Evolutionary conservation across 2,329 filamentous ascomycete genomes (phyloP).

Genomic region (Pseudogymnoascus sp.): DNA sequence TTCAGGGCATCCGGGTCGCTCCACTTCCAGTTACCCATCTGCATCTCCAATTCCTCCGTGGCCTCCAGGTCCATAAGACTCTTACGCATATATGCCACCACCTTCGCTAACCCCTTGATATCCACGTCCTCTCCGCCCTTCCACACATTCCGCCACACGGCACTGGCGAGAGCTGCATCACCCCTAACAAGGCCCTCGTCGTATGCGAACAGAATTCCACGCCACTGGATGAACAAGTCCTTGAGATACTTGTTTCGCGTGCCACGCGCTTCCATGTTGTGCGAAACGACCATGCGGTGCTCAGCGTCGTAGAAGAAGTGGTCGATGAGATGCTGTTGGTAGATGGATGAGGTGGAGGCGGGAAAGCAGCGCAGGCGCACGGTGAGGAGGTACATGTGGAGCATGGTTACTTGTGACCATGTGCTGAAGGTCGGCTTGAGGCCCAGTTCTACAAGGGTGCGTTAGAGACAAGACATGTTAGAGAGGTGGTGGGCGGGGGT

Average conservation of each 20-base stretch:
- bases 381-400: conserved; percentile 90
- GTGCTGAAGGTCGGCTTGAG: conserved; percentile 85
- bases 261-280: conserved; percentile 56
- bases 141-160: conserved; percentile 91
- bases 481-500: conserved; percentile 23
- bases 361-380: conserved; percentile 76
- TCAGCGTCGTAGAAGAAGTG: conserved; percentile 92
- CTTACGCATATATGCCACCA: conserved; percentile 57
- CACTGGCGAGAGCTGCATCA: conserved; percentile 69
- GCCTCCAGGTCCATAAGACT: conserved; percentile 47
- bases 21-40: conserved; percentile 43
- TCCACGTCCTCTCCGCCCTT: conserved; percentile 62
- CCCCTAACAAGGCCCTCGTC: conserved; percentile 73
- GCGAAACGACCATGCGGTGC: conserved; percentile 72
- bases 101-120: conserved; percentile 50
- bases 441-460: conserved; percentile 54
- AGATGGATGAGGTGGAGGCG: conserved; percentile 58
- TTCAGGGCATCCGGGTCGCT: conserved; percentile 35
- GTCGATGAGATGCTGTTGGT: conserved; percentile 86
- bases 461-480: conserved; percentile 11
- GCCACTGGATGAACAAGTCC: conserved; percentile 90
- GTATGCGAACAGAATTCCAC: conserved; percentile 75
- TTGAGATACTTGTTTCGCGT: conserved; percentile 65
- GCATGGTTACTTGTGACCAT: conserved; percentile 92
- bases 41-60: conserved; percentile 45